These are phyloP conservation scores for Eleusine coracana DNA, from an alignment of 176 grass and related monocot species.

Conservation along the genomic window DNA sequence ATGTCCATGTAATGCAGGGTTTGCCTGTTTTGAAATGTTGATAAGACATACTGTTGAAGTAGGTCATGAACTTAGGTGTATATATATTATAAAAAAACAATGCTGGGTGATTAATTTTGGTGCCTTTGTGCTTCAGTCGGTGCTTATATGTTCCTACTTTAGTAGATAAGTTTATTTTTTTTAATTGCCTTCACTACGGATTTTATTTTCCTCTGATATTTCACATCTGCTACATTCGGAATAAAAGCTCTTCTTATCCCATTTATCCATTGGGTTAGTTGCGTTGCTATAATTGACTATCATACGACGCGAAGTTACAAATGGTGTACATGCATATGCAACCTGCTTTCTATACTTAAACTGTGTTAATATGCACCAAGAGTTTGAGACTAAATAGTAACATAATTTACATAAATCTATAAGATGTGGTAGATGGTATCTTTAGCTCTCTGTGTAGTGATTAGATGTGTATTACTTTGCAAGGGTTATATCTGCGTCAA, in stretches of 20 bases:
- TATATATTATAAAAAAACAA: neutral
- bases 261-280: neutral
- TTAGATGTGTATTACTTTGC: neutral
- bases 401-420: neutral
- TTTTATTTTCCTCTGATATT: neutral
- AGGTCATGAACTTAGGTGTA: conserved; percentile 18
- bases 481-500: neutral
- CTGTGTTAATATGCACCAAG: neutral
- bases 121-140: conserved; percentile 4
- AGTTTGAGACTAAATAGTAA: conserved; percentile 4
- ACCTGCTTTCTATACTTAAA: conserved; percentile 19
- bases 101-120: neutral
- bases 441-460: neutral
- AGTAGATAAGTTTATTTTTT: conserved; percentile 17
- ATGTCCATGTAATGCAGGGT: neutral
- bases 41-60: neutral
- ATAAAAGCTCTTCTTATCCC: neutral
- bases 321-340: neutral
- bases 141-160: conserved; percentile 16
- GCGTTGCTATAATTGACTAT: conserved; percentile 15
- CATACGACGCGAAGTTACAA: neutral
- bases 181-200: neutral
- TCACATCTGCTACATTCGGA: conserved; percentile 12
- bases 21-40: conserved; percentile 13
- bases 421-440: neutral